Conservation (phyloP, 31 red algal species). For the Endocladia muricata region DNA sequence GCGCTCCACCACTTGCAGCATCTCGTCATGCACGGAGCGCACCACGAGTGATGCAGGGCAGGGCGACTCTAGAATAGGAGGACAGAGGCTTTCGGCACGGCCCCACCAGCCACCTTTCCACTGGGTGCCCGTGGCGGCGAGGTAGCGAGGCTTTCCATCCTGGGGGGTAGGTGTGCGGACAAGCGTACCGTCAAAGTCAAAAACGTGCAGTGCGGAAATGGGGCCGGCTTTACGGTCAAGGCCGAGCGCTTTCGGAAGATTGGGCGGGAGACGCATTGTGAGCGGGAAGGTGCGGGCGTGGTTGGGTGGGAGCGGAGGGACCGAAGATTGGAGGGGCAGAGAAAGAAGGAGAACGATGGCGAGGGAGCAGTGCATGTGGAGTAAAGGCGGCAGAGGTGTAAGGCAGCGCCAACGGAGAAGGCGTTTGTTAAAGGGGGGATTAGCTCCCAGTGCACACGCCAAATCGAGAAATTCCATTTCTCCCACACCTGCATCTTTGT, state of each 20-base stretch:
- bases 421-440: too few relatives aligned
- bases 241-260: conserved; percentile 17
- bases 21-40: conserved; percentile 35
- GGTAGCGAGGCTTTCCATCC: conserved; percentile 44
- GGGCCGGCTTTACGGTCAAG: conserved; percentile 41
- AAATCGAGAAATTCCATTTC: too few relatives aligned
- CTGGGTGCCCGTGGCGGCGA: conserved; percentile 20
- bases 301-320: too few relatives aligned
- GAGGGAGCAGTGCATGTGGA: too few relatives aligned
- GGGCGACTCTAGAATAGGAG: conserved; percentile 43
- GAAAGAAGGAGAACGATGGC: too few relatives aligned
- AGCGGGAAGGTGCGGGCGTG: too few relatives aligned
- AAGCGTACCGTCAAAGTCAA: conserved; percentile 66
- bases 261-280: conserved; percentile 37
- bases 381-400: too few relatives aligned
- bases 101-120: conserved; percentile 72
- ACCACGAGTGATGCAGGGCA: conserved; percentile 37
- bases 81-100: conserved; percentile 19
- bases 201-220: conserved; percentile 54
- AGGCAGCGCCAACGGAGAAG: too few relatives aligned
- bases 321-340: too few relatives aligned
- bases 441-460: too few relatives aligned
- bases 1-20: conserved; percentile 25
- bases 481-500: too few relatives aligned
- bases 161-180: conserved; percentile 51